Percentiles rank a stretch among this genome's conserved stretches.
These are phyloP conservation scores for Ceratopteris richardii DNA, from an alignment of 75 land plant species.

Conservation along the genomic window DNA sequence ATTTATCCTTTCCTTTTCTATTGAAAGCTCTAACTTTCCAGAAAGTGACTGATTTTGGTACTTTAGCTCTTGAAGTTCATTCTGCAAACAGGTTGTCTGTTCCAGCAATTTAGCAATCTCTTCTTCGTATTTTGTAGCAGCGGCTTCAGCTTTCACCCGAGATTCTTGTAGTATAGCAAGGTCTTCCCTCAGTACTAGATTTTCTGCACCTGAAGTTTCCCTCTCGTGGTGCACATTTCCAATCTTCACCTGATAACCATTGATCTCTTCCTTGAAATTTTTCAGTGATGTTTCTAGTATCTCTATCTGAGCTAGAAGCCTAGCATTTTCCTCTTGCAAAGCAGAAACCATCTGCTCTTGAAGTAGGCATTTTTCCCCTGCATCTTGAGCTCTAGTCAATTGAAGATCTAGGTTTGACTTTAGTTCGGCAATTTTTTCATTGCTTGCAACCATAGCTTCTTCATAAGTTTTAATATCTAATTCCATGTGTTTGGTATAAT, in stretches of 20 bases:
- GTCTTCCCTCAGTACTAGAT: background rate
- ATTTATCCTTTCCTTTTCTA: background rate
- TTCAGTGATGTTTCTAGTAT: too few relatives aligned
- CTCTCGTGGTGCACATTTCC: background rate
- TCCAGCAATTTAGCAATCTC: background rate
- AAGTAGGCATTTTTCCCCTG: too few relatives aligned
- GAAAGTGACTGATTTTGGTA: background rate
- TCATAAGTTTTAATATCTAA: too few relatives aligned
- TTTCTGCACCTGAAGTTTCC: background rate
- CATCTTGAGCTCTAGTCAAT: too few relatives aligned
- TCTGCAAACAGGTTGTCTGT: background rate
- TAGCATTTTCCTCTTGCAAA: too few relatives aligned
- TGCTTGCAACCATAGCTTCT: too few relatives aligned
- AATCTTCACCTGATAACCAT: background rate
- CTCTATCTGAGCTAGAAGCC: too few relatives aligned
- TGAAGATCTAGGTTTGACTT: too few relatives aligned
- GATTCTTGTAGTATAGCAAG: background rate
- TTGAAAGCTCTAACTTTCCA: background rate
- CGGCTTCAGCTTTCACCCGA: background rate
- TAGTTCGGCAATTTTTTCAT: too few relatives aligned
- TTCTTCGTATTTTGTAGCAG: too few relatives aligned
- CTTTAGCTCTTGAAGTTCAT: background rate
- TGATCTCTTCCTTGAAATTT: conserved; percentile 14
- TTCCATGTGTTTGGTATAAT: too few relatives aligned
- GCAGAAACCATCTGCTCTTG: too few relatives aligned